A percentile compares a stretch with the other conserved stretches of the same genome.
Evolutionary conservation across 345 rosid species (phyloP).

Genomic region (Mallotus nudiflorus): DNA sequence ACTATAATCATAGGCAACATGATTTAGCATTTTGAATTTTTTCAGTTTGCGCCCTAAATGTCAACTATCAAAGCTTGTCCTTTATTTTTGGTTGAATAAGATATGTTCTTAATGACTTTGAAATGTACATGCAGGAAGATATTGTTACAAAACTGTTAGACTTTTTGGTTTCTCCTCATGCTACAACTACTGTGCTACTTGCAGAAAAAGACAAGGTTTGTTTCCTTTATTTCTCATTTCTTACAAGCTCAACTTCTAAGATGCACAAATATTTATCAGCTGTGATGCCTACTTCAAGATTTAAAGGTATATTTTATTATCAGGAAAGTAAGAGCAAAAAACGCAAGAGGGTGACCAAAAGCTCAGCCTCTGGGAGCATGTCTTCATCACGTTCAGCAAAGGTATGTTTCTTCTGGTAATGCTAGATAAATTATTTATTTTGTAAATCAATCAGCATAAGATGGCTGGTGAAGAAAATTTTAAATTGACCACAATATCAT

Average conservation of each 20-base stretch:
- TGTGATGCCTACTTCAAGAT: not conserved
- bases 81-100: not conserved
- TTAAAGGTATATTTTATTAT: slow-evolving; percentile 10
- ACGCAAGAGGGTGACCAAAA: slow-evolving; percentile 62
- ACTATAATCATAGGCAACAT: not conserved
- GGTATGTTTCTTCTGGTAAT: slow-evolving; percentile 41
- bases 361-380: slow-evolving; percentile 48
- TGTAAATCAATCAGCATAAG: not conserved
- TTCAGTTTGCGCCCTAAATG: not conserved
- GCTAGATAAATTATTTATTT: not conserved
- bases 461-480: not conserved
- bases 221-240: not conserved
- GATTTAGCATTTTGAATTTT: not conserved
- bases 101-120: slow-evolving; percentile 11
- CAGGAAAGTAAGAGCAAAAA: slow-evolving; percentile 69
- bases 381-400: slow-evolving; percentile 55
- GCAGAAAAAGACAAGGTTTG: slow-evolving; percentile 75
- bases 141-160: slow-evolving; percentile 61
- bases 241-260: not conserved
- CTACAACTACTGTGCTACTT: slow-evolving; percentile 58
- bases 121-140: slow-evolving; percentile 67
- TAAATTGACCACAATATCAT: not conserved
- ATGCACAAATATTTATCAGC: not conserved
- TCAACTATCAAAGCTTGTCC: too few relatives aligned
- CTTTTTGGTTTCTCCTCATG: slow-evolving; percentile 81